A percentile compares a stretch with the other conserved stretches of the same genome.
These are phyloP conservation scores for Arthromyces matolae DNA, from an alignment of 768 basidiomycete species.

Conservation along the genomic window DNA sequence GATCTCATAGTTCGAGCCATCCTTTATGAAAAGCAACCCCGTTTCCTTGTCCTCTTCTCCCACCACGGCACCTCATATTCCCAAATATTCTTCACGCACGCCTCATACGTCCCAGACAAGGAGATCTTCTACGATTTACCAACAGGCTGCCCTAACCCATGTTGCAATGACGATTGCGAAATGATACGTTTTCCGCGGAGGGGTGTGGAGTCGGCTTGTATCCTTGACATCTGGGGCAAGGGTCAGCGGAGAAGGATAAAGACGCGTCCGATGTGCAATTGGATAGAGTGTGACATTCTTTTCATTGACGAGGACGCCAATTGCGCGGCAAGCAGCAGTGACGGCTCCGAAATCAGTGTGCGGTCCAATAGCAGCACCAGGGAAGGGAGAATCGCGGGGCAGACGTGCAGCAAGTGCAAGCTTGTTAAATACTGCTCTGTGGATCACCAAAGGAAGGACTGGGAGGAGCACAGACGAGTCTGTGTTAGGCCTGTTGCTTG, in stretches of 20 bases:
- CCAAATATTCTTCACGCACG: conserved; percentile 76
- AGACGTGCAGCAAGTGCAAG: conserved; percentile 74
- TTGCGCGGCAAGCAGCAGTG: conserved; percentile 32
- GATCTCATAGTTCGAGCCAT: conserved; percentile 75
- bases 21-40: conserved; percentile 70
- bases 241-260: conserved; percentile 48
- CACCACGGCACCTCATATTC: conserved; percentile 80
- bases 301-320: conserved; percentile 44
- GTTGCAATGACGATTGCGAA: conserved; percentile 78
- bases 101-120: conserved; percentile 63
- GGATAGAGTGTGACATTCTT: conserved; percentile 68
- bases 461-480: conserved; percentile 74
- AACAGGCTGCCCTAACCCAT: conserved; percentile 74
- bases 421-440: conserved; percentile 75
- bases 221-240: conserved; percentile 61
- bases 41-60: conserved; percentile 75
- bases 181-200: conserved; percentile 75
- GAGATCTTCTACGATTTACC: conserved; percentile 77
- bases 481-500: conserved; percentile 36
- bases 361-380: conserved; percentile 26
- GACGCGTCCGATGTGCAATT: conserved; percentile 72
- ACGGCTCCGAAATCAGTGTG: conserved; percentile 40
- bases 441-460: conserved; percentile 72
- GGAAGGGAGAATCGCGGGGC: conserved; percentile 38
- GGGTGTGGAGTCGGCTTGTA: conserved; percentile 56